Percentiles rank a stretch among this genome's conserved stretches.
These are phyloP conservation scores for Dactylis glomerata DNA, from an alignment of 176 grass and related monocot genomes.

Conservation along the genomic window DNA sequence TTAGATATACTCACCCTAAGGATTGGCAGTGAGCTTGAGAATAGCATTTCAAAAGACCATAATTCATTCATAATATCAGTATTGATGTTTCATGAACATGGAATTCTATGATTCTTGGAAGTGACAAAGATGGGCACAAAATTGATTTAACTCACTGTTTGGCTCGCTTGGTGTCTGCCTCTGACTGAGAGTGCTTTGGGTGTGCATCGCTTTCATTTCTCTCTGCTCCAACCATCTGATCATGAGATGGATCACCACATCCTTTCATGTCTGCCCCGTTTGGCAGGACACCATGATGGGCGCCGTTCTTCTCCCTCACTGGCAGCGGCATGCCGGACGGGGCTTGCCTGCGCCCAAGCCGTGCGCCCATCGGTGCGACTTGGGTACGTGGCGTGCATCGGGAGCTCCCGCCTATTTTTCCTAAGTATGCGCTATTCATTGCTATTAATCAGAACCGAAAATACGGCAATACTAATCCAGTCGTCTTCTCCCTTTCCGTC, in stretches of 20 bases:
- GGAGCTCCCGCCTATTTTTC: too few relatives aligned
- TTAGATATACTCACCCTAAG: not conserved
- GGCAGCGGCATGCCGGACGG: conserved; percentile 2
- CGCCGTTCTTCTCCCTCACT: conserved; percentile 44
- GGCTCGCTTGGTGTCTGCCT: conserved; percentile 62
- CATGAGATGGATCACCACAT: conserved; percentile 33
- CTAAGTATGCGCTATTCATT: too few relatives aligned
- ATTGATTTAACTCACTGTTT: conserved; percentile 65
- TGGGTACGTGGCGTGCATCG: too few relatives aligned
- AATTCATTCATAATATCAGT: not conserved
- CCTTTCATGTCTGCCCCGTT: conserved; percentile 46
- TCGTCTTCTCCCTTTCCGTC: too few relatives aligned
- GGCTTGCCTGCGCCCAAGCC: too few relatives aligned
- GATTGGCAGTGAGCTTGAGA: not conserved
- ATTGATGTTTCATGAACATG: conserved; percentile 17
- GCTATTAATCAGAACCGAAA: too few relatives aligned
- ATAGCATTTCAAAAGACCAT: not conserved
- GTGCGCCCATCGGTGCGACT: too few relatives aligned
- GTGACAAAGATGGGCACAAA: not conserved
- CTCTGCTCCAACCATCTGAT: conserved; percentile 40
- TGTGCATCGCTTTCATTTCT: conserved; percentile 42
- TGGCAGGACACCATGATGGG: conserved; percentile 22
- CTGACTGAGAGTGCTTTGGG: conserved; percentile 53
- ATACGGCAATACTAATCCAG: too few relatives aligned
- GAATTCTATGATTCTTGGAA: not conserved